These are phyloP conservation scores for Cercospora nicotianae DNA, from an alignment of 2,329 filamentous ascomycete genomes.

Conservation along the genomic window DNA sequence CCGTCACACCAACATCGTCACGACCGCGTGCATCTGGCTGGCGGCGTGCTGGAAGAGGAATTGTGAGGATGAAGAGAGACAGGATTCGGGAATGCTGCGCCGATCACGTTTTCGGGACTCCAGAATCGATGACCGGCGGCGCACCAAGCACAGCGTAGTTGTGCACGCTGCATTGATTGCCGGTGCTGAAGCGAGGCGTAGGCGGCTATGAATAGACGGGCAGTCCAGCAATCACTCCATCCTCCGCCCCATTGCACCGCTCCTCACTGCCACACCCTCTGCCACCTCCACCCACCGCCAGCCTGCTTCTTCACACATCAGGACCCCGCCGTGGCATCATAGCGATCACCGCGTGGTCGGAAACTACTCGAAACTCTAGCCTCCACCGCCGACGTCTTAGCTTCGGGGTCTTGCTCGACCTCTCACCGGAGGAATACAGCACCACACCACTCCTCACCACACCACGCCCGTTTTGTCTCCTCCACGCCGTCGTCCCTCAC, in stretches of 20 bases:
- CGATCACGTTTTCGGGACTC: conserved; percentile 4
- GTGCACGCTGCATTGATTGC: neutral
- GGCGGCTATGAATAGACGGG: neutral
- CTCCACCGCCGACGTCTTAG: neutral
- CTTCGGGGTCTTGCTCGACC: neutral
- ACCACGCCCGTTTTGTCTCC: conserved; percentile 11
- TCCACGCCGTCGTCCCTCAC: conserved; percentile 13
- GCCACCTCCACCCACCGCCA: neutral
- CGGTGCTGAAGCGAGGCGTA: neutral
- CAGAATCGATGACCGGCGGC: conserved; percentile 6
- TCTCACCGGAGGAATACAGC: neutral
- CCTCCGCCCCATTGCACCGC: neutral
- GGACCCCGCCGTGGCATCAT: neutral
- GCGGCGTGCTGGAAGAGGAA: neutral
- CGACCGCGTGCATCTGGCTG: neutral
- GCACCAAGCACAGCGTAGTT: neutral
- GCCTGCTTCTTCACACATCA: too few relatives aligned
- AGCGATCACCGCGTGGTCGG: neutral
- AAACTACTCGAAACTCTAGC: neutral
- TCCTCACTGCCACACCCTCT: neutral
- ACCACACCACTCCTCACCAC: neutral
- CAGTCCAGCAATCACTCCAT: neutral
- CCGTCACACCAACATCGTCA: neutral
- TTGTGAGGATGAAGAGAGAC: neutral
- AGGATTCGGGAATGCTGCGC: neutral